phyloP scores from a whole-genome alignment of 768 basidiomycete genomes.

The Calocera cornea region DNA sequence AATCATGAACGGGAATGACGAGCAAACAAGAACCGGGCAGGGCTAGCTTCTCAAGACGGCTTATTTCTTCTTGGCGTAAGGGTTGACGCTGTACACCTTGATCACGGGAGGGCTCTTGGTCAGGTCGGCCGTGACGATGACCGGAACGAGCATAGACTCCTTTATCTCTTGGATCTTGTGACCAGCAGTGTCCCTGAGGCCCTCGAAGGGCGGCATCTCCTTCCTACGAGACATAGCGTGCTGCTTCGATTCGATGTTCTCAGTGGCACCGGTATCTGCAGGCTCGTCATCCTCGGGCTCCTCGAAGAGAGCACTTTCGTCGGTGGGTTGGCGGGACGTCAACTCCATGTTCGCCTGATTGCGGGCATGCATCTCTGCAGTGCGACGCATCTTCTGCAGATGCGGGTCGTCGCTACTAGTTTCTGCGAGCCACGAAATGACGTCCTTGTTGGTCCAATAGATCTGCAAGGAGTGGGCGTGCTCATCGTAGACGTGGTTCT shows the following conservation, averaged over 20 bases:
- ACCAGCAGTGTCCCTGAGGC: slow-evolving; percentile 60
- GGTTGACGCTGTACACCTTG: slow-evolving; percentile 93
- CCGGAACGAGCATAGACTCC: slow-evolving; percentile 86
- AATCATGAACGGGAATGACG: slow-evolving; percentile 1
- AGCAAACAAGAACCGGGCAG: background rate
- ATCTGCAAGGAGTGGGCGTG: slow-evolving; percentile 84
- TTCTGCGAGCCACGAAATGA: slow-evolving; percentile 88
- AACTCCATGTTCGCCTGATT: slow-evolving; percentile 68
- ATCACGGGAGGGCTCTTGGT: slow-evolving; percentile 94
- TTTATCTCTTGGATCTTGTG: slow-evolving; percentile 92
- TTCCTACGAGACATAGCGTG: slow-evolving; percentile 63
- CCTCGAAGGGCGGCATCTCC: slow-evolving; percentile 68
- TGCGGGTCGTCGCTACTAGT: slow-evolving; percentile 86
- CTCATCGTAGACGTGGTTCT: slow-evolving; percentile 96
- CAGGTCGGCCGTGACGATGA: slow-evolving; percentile 87
- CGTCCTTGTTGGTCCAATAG: slow-evolving; percentile 91
- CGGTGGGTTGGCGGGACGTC: slow-evolving; percentile 66
- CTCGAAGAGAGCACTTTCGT: slow-evolving; percentile 78
- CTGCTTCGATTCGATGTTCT: slow-evolving; percentile 44
- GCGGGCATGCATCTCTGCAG: slow-evolving; percentile 70
- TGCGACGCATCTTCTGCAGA: slow-evolving; percentile 84
- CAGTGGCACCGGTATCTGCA: slow-evolving; percentile 43
- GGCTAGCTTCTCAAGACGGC: background rate
- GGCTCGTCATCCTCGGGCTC: slow-evolving; percentile 68
- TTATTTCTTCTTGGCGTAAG: slow-evolving; percentile 51